These are phyloP conservation scores for Elsinoe australis DNA, from an alignment of 2,329 filamentous ascomycete genomes.

Conservation along the genomic window DNA sequence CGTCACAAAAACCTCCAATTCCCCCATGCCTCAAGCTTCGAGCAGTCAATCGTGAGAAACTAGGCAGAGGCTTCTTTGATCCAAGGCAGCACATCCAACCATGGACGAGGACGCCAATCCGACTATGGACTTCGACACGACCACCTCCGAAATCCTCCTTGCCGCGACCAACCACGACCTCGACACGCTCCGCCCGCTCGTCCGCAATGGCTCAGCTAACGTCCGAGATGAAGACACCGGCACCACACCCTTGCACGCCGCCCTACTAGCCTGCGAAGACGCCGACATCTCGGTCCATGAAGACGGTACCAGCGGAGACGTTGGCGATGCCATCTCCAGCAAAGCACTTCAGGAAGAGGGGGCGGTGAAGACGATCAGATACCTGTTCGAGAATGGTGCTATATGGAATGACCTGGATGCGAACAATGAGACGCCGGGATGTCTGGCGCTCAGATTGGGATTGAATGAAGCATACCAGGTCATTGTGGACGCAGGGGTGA, in stretches of 20 bases:
- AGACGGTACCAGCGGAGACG: conserved; percentile 25
- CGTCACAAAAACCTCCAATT: too few relatives aligned
- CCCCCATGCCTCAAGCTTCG: too few relatives aligned
- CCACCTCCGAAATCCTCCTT: conserved; percentile 54
- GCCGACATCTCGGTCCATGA: conserved; percentile 32
- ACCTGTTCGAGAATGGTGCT: conserved; percentile 77
- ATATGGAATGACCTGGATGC: conserved; percentile 95
- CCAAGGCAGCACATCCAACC: too few relatives aligned
- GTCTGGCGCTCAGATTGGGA: conserved; percentile 64
- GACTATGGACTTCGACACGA: conserved; percentile 39
- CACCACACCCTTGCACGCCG: conserved; percentile 81
- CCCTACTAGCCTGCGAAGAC: conserved; percentile 58
- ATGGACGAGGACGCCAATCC: too few relatives aligned
- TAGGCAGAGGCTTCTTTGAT: too few relatives aligned
- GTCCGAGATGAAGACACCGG: conserved; percentile 78
- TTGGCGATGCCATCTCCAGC: conserved; percentile 30
- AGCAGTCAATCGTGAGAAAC: too few relatives aligned
- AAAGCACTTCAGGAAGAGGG: conserved; percentile 44
- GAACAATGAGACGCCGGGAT: conserved; percentile 84
- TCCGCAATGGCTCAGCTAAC: conserved; percentile 56
- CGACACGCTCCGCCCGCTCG: conserved; percentile 58
- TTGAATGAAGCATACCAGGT: conserved; percentile 65
- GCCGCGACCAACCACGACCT: conserved; percentile 62
- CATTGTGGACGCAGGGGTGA: conserved; percentile 81
- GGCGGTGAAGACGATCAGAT: conserved; percentile 59